Base-by-base conservation (phyloP, 1,139 yeast genomes). In the Saccharomyces pastorianus region DNA sequence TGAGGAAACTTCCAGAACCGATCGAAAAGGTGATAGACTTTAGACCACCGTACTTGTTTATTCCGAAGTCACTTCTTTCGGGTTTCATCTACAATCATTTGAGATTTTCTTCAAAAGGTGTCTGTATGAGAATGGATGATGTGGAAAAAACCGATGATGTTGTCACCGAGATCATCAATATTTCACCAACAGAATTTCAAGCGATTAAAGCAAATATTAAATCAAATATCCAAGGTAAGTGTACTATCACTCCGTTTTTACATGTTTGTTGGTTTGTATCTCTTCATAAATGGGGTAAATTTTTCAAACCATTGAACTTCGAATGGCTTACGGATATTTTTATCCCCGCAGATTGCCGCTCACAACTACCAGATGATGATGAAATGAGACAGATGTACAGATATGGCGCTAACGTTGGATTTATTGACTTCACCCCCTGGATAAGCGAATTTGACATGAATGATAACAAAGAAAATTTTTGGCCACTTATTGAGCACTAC, bases 251-350 rank as follows among this genome's bases (percentile, higher is more conserved):
- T 3, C 59, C 59, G 11, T 52, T 53, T 29, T 47, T 56, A 17
- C 57, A 56, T 44, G 57, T 57, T 4, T 55, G 57, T 47, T 56
- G 59, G 59, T 51, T 56, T 47, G 57, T 51, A 9, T 25, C 57
- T 17, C 27, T 53, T 28, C 51, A 41, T 48, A 47, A 55, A 26
- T 48, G 51, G 26, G 55, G 53, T 11, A 47, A 44, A 7, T 49
- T 55, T 17, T 51, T 52, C 38, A 47, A 54, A 11, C 42, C 49
- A 32, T 29, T 42, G 13, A 53, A 51, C 48, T 32, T 27, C 31
- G 56, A 56, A 27, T 50, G 50, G 38, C 31, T 51, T 11, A 48
- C 54, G 5, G 53, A 55, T 41, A 51, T 56, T 26, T 31, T 51
- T 13, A 47, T 56, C 27, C 52, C 59, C 3, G 48, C 54, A 49